A percentile compares a stretch with the other conserved stretches of the same genome.
phyloP scores from a whole-genome alignment of 2,329 filamentous ascomycete genomes.

The Sclerotinia sclerotiorum region DNA sequence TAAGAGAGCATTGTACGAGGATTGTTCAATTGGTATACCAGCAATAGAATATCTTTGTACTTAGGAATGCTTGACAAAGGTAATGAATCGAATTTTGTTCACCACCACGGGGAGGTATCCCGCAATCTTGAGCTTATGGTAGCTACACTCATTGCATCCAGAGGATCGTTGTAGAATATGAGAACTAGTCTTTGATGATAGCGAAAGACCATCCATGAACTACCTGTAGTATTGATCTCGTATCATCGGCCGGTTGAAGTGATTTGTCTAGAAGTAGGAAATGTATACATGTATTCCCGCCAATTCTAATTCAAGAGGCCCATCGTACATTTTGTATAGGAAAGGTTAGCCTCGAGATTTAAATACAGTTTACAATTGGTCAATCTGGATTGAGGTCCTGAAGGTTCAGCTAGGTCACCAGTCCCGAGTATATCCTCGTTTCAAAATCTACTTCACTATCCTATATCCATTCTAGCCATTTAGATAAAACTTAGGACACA shows the following conservation, averaged over 20 bases:
- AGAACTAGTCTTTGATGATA: background rate
- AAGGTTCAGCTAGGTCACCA: too few species aligned
- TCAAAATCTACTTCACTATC: too few species aligned
- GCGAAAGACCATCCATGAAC: background rate
- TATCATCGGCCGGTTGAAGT: background rate
- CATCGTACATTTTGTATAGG: background rate
- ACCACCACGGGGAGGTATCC: background rate
- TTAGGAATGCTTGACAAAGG: background rate
- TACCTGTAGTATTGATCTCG: background rate
- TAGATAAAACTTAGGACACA: background rate
- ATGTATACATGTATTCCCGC: too few species aligned
- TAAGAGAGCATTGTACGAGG: background rate
- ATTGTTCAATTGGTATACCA: background rate
- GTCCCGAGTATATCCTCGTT: background rate
- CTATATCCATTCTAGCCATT: background rate
- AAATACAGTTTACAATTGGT: too few species aligned
- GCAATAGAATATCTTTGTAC: background rate
- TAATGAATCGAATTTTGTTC: background rate
- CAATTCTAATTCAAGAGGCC: fast-evolving
- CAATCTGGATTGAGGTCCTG: background rate
- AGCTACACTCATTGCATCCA: background rate
- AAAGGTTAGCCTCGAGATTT: too few species aligned
- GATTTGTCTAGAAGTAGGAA: too few species aligned
- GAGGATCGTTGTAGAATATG: too few species aligned
- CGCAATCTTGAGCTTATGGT: background rate